Evolutionary conservation across 495 filamentous ascomycete species (phyloP).

Genomic region (Margaritispora aquatica): DNA sequence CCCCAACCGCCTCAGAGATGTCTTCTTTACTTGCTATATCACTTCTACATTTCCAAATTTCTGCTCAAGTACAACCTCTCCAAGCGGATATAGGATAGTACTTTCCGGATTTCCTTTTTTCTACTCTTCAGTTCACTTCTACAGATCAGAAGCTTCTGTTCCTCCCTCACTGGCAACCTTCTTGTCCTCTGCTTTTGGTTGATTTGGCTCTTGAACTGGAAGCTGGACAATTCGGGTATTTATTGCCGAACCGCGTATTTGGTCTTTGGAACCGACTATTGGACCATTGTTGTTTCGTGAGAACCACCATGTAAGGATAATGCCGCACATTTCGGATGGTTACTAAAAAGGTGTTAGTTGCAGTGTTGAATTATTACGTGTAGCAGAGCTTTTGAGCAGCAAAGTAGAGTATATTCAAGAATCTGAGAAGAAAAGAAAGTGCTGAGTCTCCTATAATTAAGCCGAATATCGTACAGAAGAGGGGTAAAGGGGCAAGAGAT

Average conservation of each 20-base stretch:
- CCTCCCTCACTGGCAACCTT: not conserved
- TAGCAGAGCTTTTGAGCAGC: too few species aligned
- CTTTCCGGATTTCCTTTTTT: not conserved
- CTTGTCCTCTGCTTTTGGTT: not conserved
- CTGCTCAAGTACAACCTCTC: not conserved
- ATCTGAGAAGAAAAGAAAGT: too few species aligned
- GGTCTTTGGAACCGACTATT: not conserved
- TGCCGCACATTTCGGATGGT: constrained; percentile 1
- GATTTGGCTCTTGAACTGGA: not conserved
- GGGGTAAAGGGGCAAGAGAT: too few species aligned
- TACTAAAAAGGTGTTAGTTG: too few species aligned
- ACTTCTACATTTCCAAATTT: not conserved
- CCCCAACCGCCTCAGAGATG: not conserved
- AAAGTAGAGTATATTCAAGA: too few species aligned
- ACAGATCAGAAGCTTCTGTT: not conserved
- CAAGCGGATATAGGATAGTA: not conserved
- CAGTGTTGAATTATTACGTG: too few species aligned
- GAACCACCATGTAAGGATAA: constrained; percentile 2
- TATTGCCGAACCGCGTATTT: constrained; percentile 3
- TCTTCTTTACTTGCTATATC: not conserved
- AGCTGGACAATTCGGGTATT: constrained; percentile 7
- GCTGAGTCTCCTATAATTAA: too few species aligned
- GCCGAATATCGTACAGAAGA: too few species aligned
- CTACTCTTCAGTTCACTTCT: not conserved
- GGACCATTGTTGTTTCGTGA: constrained; percentile 5